A percentile compares a stretch with the other conserved stretches of the same genome.
Evolutionary conservation across 2,329 filamentous ascomycete genomes (phyloP).

Genomic region (Tolypocladium guangdongense): DNA sequence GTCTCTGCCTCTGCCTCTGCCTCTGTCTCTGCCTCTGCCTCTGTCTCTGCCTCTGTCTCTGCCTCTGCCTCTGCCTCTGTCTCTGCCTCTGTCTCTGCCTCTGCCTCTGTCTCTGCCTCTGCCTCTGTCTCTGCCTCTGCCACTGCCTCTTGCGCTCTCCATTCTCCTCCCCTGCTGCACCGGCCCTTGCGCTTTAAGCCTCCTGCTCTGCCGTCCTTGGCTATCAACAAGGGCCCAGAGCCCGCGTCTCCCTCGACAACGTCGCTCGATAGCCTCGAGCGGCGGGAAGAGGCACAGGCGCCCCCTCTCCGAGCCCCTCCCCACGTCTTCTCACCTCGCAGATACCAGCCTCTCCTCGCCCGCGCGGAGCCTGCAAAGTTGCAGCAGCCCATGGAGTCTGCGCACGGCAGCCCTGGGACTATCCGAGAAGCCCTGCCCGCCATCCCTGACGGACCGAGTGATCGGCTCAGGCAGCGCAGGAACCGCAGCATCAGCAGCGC

Average conservation of each 20-base stretch:
- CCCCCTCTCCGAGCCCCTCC: background rate
- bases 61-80: background rate
- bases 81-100: background rate
- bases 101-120: background rate
- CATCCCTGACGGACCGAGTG: constrained; percentile 38
- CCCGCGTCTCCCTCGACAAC: background rate
- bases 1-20: background rate
- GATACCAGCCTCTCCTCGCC: constrained; percentile 16
- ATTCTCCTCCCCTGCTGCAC: background rate
- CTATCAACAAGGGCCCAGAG: background rate
- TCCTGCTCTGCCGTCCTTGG: background rate
- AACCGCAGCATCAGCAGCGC: background rate
- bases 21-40: background rate
- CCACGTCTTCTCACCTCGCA: constrained; percentile 6
- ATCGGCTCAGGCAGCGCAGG: constrained; percentile 22
- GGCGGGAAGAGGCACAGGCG: background rate
- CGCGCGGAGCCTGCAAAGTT: constrained; percentile 4
- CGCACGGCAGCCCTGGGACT: constrained; percentile 6
- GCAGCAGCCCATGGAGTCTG: constrained; percentile 2
- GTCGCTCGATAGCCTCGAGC: background rate
- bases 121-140: background rate
- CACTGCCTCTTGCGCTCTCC: background rate
- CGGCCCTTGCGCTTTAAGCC: background rate
- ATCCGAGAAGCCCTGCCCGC: constrained; percentile 32
- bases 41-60: background rate